phyloP scores from a whole-genome alignment of 495 filamentous ascomycete genomes.

The Aspergillus conjunctus region DNA sequence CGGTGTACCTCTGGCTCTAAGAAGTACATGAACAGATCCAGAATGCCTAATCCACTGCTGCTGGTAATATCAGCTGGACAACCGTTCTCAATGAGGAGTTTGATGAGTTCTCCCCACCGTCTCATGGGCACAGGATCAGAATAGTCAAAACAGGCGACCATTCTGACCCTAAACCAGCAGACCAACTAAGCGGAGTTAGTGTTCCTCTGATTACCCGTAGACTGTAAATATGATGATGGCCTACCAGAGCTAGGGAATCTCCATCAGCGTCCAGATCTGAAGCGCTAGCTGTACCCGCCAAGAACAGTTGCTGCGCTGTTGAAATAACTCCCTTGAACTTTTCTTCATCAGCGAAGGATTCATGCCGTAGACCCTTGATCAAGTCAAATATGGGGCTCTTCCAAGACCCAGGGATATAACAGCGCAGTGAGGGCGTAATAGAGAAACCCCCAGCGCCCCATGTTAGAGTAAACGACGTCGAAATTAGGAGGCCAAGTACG shows the following conservation, averaged over 20 bases:
- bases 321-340: not conserved
- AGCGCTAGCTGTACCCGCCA: not conserved
- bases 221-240: not conserved
- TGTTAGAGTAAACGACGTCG: not conserved
- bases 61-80: not conserved
- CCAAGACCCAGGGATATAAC: not conserved
- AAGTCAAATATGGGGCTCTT: not conserved
- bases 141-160: not conserved
- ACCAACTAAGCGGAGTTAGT: not conserved
- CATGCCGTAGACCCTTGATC: not conserved
- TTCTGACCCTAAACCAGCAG: not conserved
- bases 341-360: not conserved
- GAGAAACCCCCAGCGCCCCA: constrained; percentile 3
- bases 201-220: not conserved
- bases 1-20: not conserved
- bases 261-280: not conserved
- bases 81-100: not conserved
- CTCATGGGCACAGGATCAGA: no score
- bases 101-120: no score
- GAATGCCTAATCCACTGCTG: no score
- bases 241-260: not conserved
- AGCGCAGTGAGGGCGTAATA: not conserved
- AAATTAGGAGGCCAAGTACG: constrained; percentile 5
- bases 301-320: not conserved
- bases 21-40: no score